These are phyloP conservation scores for Lachancea kluyveri DNA, from an alignment of 805 yeast genomes.

Conservation along the genomic window DNA sequence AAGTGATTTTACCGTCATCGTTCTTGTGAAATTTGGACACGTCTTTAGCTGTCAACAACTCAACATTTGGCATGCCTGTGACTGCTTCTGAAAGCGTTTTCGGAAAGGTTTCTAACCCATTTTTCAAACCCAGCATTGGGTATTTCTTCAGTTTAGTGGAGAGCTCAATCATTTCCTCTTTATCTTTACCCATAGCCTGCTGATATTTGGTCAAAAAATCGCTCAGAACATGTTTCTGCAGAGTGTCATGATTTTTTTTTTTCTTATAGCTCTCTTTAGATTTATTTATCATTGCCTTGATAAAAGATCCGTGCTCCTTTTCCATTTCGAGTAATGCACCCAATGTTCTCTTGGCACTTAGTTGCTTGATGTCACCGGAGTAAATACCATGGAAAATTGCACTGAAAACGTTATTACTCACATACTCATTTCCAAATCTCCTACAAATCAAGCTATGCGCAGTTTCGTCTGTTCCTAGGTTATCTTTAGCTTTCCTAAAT, in stretches of 20 bases:
- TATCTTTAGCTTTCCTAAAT: conserved; percentile 31
- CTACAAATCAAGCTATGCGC: conserved; percentile 61
- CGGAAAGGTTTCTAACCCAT: conserved; percentile 55
- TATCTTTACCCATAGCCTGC: conserved; percentile 33
- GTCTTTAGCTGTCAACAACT: neutral
- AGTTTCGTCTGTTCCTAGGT: conserved; percentile 52
- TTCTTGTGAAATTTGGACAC: neutral
- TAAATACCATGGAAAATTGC: conserved; percentile 87
- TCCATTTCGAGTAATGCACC: conserved; percentile 55
- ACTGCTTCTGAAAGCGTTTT: conserved; percentile 36
- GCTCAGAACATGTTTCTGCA: conserved; percentile 14
- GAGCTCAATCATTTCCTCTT: conserved; percentile 33
- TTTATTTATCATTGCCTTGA: conserved; percentile 39
- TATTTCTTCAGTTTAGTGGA: conserved; percentile 38
- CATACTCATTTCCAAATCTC: conserved; percentile 51
- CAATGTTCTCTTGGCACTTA: conserved; percentile 61
- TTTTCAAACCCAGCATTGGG: conserved; percentile 55
- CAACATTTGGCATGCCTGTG: conserved; percentile 32
- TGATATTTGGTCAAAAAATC: conserved; percentile 35
- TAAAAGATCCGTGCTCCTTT: conserved; percentile 49
- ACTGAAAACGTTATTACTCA: conserved; percentile 57
- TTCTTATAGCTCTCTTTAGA: conserved; percentile 19
- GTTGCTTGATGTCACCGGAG: conserved; percentile 68
- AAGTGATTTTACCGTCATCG: conserved; percentile 15
- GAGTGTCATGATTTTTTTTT: conserved; percentile 7